phyloP scores from a whole-genome alignment of 2,329 filamentous ascomycete species.

The Nigrograna mackinnonii region DNA sequence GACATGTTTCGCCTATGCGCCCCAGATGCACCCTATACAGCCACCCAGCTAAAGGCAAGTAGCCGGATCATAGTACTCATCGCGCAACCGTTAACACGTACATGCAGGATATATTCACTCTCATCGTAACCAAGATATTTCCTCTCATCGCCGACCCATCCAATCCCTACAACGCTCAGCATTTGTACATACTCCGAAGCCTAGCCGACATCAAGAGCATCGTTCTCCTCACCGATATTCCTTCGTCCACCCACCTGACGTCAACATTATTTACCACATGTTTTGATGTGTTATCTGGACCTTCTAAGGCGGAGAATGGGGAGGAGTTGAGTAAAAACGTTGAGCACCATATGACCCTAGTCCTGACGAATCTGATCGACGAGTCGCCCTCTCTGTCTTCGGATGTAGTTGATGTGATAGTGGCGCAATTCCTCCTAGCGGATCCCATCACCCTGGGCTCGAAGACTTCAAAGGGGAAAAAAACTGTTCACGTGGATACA shows the following conservation, averaged over 20 bases:
- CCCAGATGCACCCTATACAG: slow-evolving; percentile 91
- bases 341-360: slow-evolving; percentile 86
- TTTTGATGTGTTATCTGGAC: slow-evolving; percentile 87
- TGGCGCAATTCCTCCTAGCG: slow-evolving; percentile 92
- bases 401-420: slow-evolving; percentile 86
- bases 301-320: slow-evolving; percentile 72
- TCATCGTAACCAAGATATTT: slow-evolving; percentile 82
- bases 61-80: not conserved
- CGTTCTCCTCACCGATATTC: slow-evolving; percentile 84
- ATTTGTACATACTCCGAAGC: slow-evolving; percentile 87
- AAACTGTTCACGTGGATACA: slow-evolving; percentile 61
- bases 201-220: slow-evolving; percentile 94
- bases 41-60: slow-evolving; percentile 82
- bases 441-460: slow-evolving; percentile 63
- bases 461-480: slow-evolving; percentile 54
- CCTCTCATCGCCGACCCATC: slow-evolving; percentile 84
- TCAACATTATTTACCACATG: slow-evolving; percentile 76
- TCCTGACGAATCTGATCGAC: slow-evolving; percentile 84
- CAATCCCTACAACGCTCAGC: slow-evolving; percentile 89
- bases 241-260: slow-evolving; percentile 78
- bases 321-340: slow-evolving; percentile 91
- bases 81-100: slow-evolving; percentile 11
- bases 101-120: slow-evolving; percentile 82
- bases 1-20: slow-evolving; percentile 93
- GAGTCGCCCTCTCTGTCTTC: slow-evolving; percentile 78